Base-by-base conservation (phyloP, 257 asterid genomes). In the Rehmannia glutinosa region DNA sequence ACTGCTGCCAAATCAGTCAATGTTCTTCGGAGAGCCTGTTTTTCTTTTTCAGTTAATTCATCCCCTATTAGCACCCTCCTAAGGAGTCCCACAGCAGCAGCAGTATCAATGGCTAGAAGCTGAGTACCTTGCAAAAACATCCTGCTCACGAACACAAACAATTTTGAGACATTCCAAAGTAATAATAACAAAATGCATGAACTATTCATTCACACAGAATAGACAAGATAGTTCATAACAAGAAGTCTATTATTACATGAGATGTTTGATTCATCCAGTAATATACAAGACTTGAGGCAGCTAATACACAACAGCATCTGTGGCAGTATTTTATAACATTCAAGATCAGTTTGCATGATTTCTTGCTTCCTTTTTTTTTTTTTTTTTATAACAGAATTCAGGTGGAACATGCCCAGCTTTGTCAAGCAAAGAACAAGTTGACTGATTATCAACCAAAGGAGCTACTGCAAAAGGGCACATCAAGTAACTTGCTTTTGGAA, bases 41-140 rank as follows among this genome's bases (percentile, higher is more conserved):
- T 94, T 80, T 94, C 99, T 72, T 94, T 94, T 47, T 88, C 93
- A 0, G 97, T 81, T 71, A 94, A 73, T 53, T 88, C 97, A 78
- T 94, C 99, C 59, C 99, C 87, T 65, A 78, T 84, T 42, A 94
- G 72, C 63, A 75, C 76, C 84, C 97, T 82, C 74, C 82, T 83
- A 15, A 94, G 89, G 60, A 91, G 83, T 67, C 76, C 96, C 78
- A 76, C 4, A 70, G 99, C 97, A 65, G 97, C 97, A 75, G 70
- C 95, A 74, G 86, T 89, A 67, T 94, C 99, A 39, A 91, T 82
- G 33, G 97, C 99, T 62, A 94, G 97, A 78, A 94, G 97, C 85
- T 94, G 99, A 67, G 97, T 91, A 57, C 99, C 99, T 82, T 94
- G 97, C 82, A 85, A 79, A n/a, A 75, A 94, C 97, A 75, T 94